These are phyloP conservation scores for Russula sp. DNA, from an alignment of 768 basidiomycete genomes.

Conservation along the genomic window DNA sequence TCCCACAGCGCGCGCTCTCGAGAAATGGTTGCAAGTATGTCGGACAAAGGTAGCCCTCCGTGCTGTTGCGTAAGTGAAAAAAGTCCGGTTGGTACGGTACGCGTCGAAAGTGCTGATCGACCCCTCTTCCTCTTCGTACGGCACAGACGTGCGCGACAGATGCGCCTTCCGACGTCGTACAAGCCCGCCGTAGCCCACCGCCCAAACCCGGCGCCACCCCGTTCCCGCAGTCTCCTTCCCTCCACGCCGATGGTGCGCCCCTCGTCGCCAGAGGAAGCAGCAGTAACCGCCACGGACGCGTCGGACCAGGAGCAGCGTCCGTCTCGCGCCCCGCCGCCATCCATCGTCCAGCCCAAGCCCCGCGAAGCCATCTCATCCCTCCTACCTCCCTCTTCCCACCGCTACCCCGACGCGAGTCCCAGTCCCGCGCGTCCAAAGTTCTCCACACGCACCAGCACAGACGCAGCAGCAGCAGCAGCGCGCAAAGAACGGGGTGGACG, in stretches of 20 bases:
- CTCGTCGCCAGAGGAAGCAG: not conserved
- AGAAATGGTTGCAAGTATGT: constrained; percentile 64
- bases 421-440: constrained; percentile 34
- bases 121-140: constrained; percentile 6
- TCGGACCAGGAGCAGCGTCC: constrained; percentile 3
- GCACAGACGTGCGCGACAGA: constrained; percentile 70
- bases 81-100: not conserved
- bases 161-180: constrained; percentile 57
- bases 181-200: constrained; percentile 33
- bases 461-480: constrained; percentile 24
- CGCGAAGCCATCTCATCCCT: constrained; percentile 12
- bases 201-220: constrained; percentile 26
- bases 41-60: constrained; percentile 67
- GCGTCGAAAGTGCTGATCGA: constrained; percentile 8
- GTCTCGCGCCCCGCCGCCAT: constrained; percentile 27
- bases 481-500: constrained; percentile 8
- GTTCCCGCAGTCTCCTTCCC: constrained; percentile 29
- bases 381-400: not conserved
- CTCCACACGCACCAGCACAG: constrained; percentile 13
- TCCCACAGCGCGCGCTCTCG: constrained; percentile 45
- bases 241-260: constrained; percentile 29
- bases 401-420: constrained; percentile 19
- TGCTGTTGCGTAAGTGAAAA: constrained; percentile 68
- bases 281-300: not conserved
- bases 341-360: constrained; percentile 20